A percentile compares a stretch with the other conserved stretches of the same genome.
These are phyloP conservation scores for Komagataella pseudopastoris DNA, from an alignment of 805 yeast genomes.

Conservation along the genomic window DNA sequence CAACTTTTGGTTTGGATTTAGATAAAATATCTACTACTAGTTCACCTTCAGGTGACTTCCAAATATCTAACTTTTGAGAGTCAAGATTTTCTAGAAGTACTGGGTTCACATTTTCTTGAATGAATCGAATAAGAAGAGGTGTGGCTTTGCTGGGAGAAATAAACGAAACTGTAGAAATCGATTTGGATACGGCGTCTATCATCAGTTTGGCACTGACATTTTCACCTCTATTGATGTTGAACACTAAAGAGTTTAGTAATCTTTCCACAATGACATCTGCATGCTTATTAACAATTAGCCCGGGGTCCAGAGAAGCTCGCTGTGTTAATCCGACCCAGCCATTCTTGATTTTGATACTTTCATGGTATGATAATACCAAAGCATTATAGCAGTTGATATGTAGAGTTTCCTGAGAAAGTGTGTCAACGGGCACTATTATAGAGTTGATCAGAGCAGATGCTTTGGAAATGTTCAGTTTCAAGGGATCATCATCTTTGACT, in stretches of 20 bases:
- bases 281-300: conserved; percentile 26
- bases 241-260: not conserved
- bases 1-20: conserved; percentile 23
- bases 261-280: conserved; percentile 13
- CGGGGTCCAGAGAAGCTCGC: conserved; percentile 51
- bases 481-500: not conserved
- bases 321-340: conserved; percentile 76
- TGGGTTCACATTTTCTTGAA: conserved; percentile 28
- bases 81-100: conserved; percentile 25
- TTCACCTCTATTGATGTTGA: not conserved
- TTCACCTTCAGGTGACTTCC: conserved; percentile 58
- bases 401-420: not conserved
- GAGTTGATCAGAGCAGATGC: not conserved
- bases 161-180: conserved; percentile 38
- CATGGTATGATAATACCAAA: conserved; percentile 31
- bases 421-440: not conserved
- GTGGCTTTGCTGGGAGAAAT: conserved; percentile 44
- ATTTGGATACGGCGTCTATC: conserved; percentile 35
- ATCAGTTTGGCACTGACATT: conserved; percentile 25
- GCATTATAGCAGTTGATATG: not conserved
- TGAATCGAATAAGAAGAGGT: conserved; percentile 30
- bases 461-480: not conserved
- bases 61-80: conserved; percentile 41
- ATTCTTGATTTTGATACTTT: conserved; percentile 21
- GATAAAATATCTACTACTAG: conserved; percentile 53